phyloP scores from a whole-genome alignment of 441 rosid genomes.

The Jatropha multifida region DNA sequence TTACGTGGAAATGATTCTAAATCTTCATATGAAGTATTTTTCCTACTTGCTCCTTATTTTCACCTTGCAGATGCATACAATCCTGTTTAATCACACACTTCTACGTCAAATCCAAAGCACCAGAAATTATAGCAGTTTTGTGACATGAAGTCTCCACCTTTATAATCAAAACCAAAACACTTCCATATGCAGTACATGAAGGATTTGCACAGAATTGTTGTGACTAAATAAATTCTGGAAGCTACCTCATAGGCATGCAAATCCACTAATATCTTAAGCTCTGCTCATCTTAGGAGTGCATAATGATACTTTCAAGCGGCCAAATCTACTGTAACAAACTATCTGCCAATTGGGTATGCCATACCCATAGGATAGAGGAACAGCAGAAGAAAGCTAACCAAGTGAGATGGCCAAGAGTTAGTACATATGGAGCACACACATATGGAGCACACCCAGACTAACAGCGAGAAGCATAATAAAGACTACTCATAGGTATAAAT shows the following conservation, averaged over 20 bases:
- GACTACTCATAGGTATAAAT: background rate
- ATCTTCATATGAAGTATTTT: background rate
- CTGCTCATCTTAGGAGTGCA: slow-evolving; percentile 64
- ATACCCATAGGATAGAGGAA: slow-evolving; percentile 45
- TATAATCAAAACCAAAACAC: slow-evolving; percentile 23
- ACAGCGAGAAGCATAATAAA: too few relatives aligned
- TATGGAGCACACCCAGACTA: slow-evolving; percentile 52
- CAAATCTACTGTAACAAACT: slow-evolving; percentile 9
- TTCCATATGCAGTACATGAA: background rate
- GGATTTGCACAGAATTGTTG: too few relatives aligned
- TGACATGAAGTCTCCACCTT: slow-evolving; percentile 74
- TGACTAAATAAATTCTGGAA: background rate
- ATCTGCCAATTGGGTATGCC: slow-evolving; percentile 82
- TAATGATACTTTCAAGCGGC: slow-evolving; percentile 61
- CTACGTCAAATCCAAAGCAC: slow-evolving; percentile 74
- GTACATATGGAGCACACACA: slow-evolving; percentile 66
- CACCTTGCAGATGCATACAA: background rate
- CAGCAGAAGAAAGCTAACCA: slow-evolving; percentile 59
- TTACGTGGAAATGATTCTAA: background rate
- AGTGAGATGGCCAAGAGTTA: slow-evolving; percentile 54
- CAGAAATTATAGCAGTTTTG: slow-evolving; percentile 73
- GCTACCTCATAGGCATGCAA: slow-evolving; percentile 77
- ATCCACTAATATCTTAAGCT: slow-evolving; percentile 62
- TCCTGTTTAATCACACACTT: slow-evolving; percentile 33
- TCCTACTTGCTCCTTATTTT: slow-evolving; percentile 1